Base-by-base conservation (phyloP, 2,329 filamentous ascomycete species). In the Colletotrichum sp. region DNA sequence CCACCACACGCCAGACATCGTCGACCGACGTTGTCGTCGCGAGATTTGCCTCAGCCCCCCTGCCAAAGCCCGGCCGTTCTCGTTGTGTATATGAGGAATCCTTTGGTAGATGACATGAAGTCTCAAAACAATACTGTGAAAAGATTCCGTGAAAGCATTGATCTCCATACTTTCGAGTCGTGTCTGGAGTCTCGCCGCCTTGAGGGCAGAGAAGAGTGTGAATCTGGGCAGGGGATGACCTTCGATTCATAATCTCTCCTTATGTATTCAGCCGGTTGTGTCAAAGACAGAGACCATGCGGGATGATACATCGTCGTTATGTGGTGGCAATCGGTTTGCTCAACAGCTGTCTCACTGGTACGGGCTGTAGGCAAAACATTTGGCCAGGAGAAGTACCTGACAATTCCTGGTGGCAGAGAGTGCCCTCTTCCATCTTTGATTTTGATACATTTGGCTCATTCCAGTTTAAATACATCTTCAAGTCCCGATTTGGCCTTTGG, bases 141-240 rank as follows among this genome's bases (percentile, higher is more conserved):
- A 12, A 13, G 13, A 34, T 12, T 15, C 34, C 6, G 13, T 34
- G 15, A 34, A 36, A 8, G 7, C 16, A 8, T 16, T 8, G 7
- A 39, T 39, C 9, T 32, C 30, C 9, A 32, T 10, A 9, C 30
- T 3, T 32, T 32, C 30, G 9, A 32, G 30, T 32, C 30, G 9
- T 32, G 8, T 9, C 30, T 9, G 30, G 9, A 32, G 30, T 4
- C 9, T 32, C 30, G 30, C 9, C 30, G 30, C 9, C 2, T 22
- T 22, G 22, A 22, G 22, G 22, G 22, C 22, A 22, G 15, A 16
- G 36, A 16, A 16, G 36, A 43, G 8, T 5, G 16, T 1, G 2
- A 18, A n/a, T n/a, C 8, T n/a, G 0, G 8, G 16, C 18, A 1
- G 39, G 18, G 0, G 39, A 43, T 43, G 18, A 6, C 0, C 0